Evolutionary conservation across 106 monocot species (phyloP), one percentile per base, ranked within the genome.

Genomic region (Dendrobium nobile): DNA sequence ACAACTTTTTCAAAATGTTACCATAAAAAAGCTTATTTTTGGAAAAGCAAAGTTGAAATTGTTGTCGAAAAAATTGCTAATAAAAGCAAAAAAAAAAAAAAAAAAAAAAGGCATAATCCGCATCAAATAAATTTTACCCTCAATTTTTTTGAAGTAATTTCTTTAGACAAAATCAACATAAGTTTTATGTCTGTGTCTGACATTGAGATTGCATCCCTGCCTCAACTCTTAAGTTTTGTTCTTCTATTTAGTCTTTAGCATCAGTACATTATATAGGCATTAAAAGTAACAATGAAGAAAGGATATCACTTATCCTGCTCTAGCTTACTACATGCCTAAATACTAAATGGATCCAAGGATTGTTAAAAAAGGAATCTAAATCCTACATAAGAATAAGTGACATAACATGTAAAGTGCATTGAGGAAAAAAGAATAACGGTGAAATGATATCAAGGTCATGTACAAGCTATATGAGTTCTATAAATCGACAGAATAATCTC

Each of bases 401-500:
- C 22, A 61, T 61, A n/a, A 22, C n/a, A 22, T 2, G 4, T 10
- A 61, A 61, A 61, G 22, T 61, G 61, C 61, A 61, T 61, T 22
- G 61, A 61, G 61, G 61, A 61, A 7, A 22, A 22, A 61, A 22
- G 10, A 61, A 0, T 22, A n/a, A 3, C 5, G 58, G 4, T 61
- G 61, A 61, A 61, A 22, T 61, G 61, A 61, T 61, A 61, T 43
- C 19, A 74, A 1, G 7, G 22, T 2, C 27, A 70, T 70, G 37
- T 1, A 70, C 37, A 70, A 40, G 70, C 28, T 70, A 28, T 70
- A 11, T 33, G 11, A 70, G 11, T 27, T 48, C 16, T 43, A n/a
- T 44, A 5, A n/a, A 74, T 20, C 74, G 19, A 74, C 8, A 76
- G 48, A 76, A 76, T 9, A 22, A 51, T 7, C 72, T 82, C 75